Evolutionary conservation across 495 filamentous ascomycete species (phyloP), one percentile per base, ranked within the genome.

Genomic region (Neurospora sp.): DNA sequence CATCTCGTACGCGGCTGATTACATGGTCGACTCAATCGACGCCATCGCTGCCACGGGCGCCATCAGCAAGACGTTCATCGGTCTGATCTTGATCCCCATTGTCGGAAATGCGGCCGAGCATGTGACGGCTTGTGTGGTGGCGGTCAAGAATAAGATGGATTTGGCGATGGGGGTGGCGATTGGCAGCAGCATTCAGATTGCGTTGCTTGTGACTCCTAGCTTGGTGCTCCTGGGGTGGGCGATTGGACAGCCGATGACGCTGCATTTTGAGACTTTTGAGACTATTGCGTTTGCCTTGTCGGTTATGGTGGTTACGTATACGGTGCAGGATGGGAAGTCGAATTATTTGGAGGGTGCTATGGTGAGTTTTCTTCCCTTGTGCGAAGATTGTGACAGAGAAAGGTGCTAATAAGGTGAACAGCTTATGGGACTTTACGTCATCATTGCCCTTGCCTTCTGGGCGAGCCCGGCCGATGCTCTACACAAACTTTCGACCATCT

Each of bases 61-160:
- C 75, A 94, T 99, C 85, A 94, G 90, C 84, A 96, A 96, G 80
- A 97, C 92, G 4, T 99, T 99, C 80, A 96, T 98, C 79, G 96
- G 96, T 84, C 87, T 99, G 70, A 91, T 99, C 73, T 86, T 99
- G 42, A 92, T 99, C 59, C 96, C 96, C 37, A 98, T 99, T 78
- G 96, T 99, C 41, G 96, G 96, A 73, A 99, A 99, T 77, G 96
- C 96, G 2, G 96, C 96, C 9, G 96, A 99, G 82, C 96, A 99
- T 80, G 94, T 97, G 45, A 98, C 96, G 8, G 96, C 96, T 14
- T 90, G 94, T 45, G 91, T 98, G 39, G 95, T 98, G 47, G 93
- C 96, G 0, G 87, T 91, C 77, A 97, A 97, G 83, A 87, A 96
- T 81, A 99, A 99, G 87, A 99, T 98, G 96, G 94, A 98, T 76